Evolutionary conservation across 805 yeast species (phyloP), one percentile per base, ranked within the genome.

Genomic region (Diddensiella transvaalensis): DNA sequence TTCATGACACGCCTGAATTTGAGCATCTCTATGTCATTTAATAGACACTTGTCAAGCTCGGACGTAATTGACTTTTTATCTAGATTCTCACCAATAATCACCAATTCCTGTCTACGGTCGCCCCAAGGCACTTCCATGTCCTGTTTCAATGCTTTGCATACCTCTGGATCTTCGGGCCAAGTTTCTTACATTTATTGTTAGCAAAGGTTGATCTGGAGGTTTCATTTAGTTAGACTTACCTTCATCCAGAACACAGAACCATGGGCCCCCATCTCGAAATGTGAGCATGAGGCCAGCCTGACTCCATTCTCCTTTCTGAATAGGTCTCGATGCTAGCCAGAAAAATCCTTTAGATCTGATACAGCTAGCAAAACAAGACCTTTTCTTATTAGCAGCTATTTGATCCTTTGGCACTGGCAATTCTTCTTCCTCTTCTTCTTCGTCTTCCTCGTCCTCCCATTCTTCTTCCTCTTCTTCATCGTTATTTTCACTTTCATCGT

Each of bases 61-160:
- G 61, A 52, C 5, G 64, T 55, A 4, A 73, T 51, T 10, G 54
- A 58, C 3, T 44, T 48, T 40, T 61, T 60, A 44, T 72, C 60
- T 3, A 74, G 54, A 10, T 62, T 58, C 17, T 71, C 57, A 1
- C 77, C 78, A 50, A 74, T 73, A 48, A 74, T 69, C 1, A 74
- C 78, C 21, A 74, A 50, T 52, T 74, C 77, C 49, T 74, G 72
- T 39, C 75, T 59, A 40, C 77, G 64, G 48, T 74, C 77, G 2
- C 76, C 77, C 51, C 61, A 63, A 22, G 62, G 60, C 1, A 72
- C 74, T 40, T 65, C 54, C 57, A 71, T 67, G 42, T 74, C 76
- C 22, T 57, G 55, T 41, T 66, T 60, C 22, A 71, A 65, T 11
- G 65, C 53, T 26, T 52, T 51, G n/a, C 47, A 52, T 15, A 72